A percentile compares a stretch with the other conserved stretches of the same genome.
These are phyloP conservation scores for Cicer pinnatifidum DNA, from an alignment of 306 rosid species.

Conservation along the genomic window DNA sequence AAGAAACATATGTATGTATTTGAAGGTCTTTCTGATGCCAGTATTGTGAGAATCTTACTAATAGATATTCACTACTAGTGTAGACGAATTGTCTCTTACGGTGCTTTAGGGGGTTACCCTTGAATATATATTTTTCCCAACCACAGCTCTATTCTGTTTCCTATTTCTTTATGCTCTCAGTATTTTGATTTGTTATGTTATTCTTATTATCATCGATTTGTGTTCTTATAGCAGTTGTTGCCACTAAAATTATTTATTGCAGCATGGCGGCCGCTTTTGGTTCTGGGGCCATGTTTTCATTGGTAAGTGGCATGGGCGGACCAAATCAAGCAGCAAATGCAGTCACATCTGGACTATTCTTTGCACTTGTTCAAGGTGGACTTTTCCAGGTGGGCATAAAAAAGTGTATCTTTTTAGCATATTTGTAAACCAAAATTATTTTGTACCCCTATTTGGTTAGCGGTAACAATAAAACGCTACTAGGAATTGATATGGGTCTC, in stretches of 20 bases:
- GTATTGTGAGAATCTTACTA: conserved; percentile 17
- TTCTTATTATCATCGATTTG: conserved; percentile 15
- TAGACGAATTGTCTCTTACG: not conserved
- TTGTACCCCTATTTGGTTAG: conserved; percentile 11
- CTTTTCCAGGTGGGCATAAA: conserved; percentile 73
- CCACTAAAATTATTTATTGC: conserved; percentile 39
- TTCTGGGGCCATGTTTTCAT: conserved; percentile 85
- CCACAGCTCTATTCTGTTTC: conserved; percentile 29
- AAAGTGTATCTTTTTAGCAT: not conserved
- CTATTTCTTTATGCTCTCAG: not conserved
- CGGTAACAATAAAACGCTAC: not conserved
- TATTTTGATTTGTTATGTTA: conserved; percentile 26
- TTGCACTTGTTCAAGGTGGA: conserved; percentile 96
- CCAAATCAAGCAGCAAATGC: conserved; percentile 84
- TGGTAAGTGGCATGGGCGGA: conserved; percentile 95
- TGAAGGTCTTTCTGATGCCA: conserved; percentile 31
- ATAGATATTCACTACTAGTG: conserved; percentile 24
- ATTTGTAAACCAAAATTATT: conserved; percentile 19
- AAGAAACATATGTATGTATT: conserved; percentile 6
- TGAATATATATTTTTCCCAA: not conserved
- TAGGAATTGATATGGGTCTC: not conserved
- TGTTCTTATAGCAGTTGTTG: conserved; percentile 35
- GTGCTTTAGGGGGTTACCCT: not conserved
- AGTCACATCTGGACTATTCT: conserved; percentile 87
- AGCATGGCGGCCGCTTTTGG: conserved; percentile 99